These are phyloP conservation scores for Aspergillus pseudonomiae DNA, from an alignment of 2,329 filamentous ascomycete genomes.

Conservation along the genomic window DNA sequence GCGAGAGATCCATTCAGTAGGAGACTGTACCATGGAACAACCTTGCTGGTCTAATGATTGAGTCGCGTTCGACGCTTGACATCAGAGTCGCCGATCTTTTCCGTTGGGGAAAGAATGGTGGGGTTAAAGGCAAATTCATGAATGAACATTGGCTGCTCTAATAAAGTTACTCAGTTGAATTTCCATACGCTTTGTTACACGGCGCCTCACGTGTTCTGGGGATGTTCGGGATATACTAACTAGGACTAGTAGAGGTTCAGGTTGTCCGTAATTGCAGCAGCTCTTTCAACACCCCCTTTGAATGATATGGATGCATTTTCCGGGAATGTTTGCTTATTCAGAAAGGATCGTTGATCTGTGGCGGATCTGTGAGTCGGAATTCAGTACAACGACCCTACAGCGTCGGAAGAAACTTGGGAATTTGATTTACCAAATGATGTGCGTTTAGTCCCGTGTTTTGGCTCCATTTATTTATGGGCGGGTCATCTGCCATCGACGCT, in stretches of 20 bases:
- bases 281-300: neutral
- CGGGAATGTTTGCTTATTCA: neutral
- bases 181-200: neutral
- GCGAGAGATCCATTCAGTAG: no score
- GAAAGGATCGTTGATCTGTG: neutral
- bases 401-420: neutral
- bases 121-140: neutral
- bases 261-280: no score
- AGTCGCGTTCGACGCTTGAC: neutral
- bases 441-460: conserved; percentile 4
- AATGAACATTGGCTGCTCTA: no score
- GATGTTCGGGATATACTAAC: neutral
- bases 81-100: neutral
- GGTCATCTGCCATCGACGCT: neutral
- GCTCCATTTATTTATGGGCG: neutral
- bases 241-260: no score
- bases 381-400: neutral
- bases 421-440: conserved; percentile 3
- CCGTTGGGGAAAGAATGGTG: neutral
- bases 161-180: neutral
- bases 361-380: neutral
- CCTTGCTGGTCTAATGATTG: neutral
- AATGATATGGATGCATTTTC: neutral
- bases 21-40: neutral
- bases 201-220: neutral